These are phyloP conservation scores for Solanum hybrid DNA, from an alignment of 305 asterid genomes.

Conservation along the genomic window DNA sequence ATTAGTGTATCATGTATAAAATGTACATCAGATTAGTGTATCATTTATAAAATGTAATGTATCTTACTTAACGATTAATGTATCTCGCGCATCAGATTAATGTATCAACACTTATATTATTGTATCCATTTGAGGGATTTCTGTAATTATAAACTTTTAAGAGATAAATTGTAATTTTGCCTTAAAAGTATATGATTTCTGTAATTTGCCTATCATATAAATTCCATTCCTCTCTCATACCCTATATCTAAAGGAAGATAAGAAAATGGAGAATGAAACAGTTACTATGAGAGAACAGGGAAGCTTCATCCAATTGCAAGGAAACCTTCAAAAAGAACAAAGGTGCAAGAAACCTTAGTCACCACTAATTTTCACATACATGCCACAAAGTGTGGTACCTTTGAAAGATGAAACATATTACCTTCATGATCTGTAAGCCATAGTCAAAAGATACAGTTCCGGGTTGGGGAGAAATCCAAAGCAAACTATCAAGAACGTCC, in stretches of 20 bases:
- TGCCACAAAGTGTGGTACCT: background rate
- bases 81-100: too few species aligned
- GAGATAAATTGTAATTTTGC: too few species aligned
- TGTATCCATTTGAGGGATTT: too few species aligned
- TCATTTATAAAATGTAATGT: too few species aligned
- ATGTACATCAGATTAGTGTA: too few species aligned
- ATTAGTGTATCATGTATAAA: too few species aligned
- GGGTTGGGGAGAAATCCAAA: background rate
- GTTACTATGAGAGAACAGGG: background rate
- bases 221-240: background rate
- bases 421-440: background rate
- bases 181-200: too few species aligned
- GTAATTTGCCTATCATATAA: too few species aligned
- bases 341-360: background rate
- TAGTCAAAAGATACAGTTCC: background rate
- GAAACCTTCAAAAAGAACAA: background rate
- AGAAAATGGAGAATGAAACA: background rate
- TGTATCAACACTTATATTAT: too few species aligned
- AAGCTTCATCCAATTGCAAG: background rate
- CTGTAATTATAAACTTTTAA: too few species aligned
- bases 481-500: background rate
- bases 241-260: background rate
- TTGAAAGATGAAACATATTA: background rate
- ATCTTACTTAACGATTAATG: too few species aligned
- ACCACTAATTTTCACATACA: background rate